Base-by-base conservation (phyloP, 768 basidiomycete species). In the Mycena sanguinolenta region DNA sequence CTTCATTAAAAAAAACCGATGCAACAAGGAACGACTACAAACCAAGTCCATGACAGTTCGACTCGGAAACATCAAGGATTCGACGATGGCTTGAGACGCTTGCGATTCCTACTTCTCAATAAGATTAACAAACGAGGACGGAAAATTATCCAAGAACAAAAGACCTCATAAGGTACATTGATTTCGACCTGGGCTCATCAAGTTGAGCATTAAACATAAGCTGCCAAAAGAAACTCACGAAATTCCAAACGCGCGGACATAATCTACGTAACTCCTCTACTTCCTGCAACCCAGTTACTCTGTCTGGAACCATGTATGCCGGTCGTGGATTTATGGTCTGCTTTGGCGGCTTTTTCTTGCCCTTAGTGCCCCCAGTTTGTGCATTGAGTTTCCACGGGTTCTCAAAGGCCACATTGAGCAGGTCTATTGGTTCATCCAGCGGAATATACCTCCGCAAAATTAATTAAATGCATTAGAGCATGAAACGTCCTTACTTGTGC, bases 401-500 rank as follows among this genome's bases (percentile, higher is more conserved):
- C 77, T 98, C 96, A 73, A 98, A 98, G 1, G 95, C 95, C 6
- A 98, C 95, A 75, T 98, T 98, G 10, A 98, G 83, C 2, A 98
- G 82, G 76, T 98, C 97, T 59, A 98, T 95, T 0, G 95, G 93
- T 77, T 98, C 96, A 53, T 89, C 84, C 21, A 82, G 58, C 13
- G 94, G 90, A 38, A 96, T 77, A 77, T 95, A 88, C 67, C 96
- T 97, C 27, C 16, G 58, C 27, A 54, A 63, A 27, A 53, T 53
- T 62, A 69, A 42, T 46, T 23, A 6, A 49, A 28, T 66, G 53
- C 3, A 19, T 60, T 25, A 23, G 36, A 53, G 10, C n/a, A 19
- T 36, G 58, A 46, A 19, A 53, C 54, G 19, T 16, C 39, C 87
- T 60, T 75, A 94, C 92, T 84, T 84, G 75, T 97, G 88, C 1